Evolutionary conservation across 768 basidiomycete species (phyloP).

Genomic region (Kwoniella sp.): DNA sequence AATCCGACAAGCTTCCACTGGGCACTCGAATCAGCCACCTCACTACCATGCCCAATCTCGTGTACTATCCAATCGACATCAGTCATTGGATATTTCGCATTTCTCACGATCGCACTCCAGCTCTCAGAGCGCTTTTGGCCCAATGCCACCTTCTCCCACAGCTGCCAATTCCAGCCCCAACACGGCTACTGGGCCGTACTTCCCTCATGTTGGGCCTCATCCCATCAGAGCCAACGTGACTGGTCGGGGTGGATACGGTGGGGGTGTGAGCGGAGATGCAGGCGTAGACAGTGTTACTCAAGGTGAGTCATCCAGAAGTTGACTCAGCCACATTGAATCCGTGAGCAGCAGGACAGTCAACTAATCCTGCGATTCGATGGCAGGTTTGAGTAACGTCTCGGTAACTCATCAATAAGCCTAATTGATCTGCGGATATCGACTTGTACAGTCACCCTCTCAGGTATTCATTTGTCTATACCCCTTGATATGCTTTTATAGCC

Average conservation of each 20-base stretch:
- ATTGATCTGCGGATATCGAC: too few relatives aligned
- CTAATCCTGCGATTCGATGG: background rate
- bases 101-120: slow-evolving; percentile 31
- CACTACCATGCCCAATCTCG: slow-evolving; percentile 26
- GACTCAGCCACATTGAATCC: too few relatives aligned
- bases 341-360: too few relatives aligned
- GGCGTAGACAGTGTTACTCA: slow-evolving; percentile 32
- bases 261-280: slow-evolving; percentile 8
- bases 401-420: slow-evolving; percentile 25
- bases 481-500: background rate
- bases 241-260: slow-evolving; percentile 19
- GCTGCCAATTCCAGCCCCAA: slow-evolving; percentile 33
- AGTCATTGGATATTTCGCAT: slow-evolving; percentile 48
- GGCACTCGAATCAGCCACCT: slow-evolving; percentile 18
- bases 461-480: too few relatives aligned
- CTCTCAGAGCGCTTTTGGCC: slow-evolving; percentile 24
- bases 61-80: slow-evolving; percentile 33
- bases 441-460: too few relatives aligned
- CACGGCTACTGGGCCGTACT: slow-evolving; percentile 45
- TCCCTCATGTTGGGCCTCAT: slow-evolving; percentile 28
- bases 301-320: slow-evolving; percentile 27
- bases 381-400: slow-evolving; percentile 29
- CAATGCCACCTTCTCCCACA: slow-evolving; percentile 31
- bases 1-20: slow-evolving; percentile 35
- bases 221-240: slow-evolving; percentile 25